Evolutionary conservation across 2,329 filamentous ascomycete genomes (phyloP), one percentile per base, ranked within the genome.

Genomic region (Cercospora berteroae): DNA sequence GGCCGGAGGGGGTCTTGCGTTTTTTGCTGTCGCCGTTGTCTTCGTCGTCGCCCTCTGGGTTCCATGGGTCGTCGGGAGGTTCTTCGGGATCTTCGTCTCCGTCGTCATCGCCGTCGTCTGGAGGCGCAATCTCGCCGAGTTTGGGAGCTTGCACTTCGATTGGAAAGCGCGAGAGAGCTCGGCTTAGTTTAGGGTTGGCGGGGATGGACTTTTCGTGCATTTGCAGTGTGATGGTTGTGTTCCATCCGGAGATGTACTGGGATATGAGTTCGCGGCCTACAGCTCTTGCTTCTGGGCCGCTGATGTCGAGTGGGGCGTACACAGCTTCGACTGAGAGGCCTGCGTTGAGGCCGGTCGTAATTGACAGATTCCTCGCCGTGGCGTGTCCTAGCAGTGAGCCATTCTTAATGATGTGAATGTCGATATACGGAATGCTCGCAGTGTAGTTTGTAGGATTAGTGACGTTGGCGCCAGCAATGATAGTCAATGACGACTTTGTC

Each of bases 401-500:
- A 73, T 96, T 94, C 73, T 88, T 88, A 31, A 69, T 64, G 58
- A 72, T 66, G 59, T 72, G 69, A 42, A 72, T 62, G 76, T 90
- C 93, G 70, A 92, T 80, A 69, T 88, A 94, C 1, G 94, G 94
- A n/a, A 98, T 83, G 2, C 83, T 83, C 4, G 93, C 94, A 4
- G 91, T 89, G 78, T 98, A 97, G 4, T 89, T 86, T 0, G 94
- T 96, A 1, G 94, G 94, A 75, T 99, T 99, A 4, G 92, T 96
- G 68, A 97, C 85, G 76, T 95, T 96, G 74, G 96, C 84, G 44
- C 83, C 80, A 13, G 91, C 90, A 74, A 88, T 84, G 39, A 98
- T 81, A 20, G 86, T 87, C 57, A 97, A 83, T 3, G 90, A 90
- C 2, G 88, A 87, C 39, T 85, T 81, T 1, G 90, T 89, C 0